These are phyloP conservation scores for Pisolithus tinctorius DNA, from an alignment of 768 basidiomycete genomes.

Conservation along the genomic window DNA sequence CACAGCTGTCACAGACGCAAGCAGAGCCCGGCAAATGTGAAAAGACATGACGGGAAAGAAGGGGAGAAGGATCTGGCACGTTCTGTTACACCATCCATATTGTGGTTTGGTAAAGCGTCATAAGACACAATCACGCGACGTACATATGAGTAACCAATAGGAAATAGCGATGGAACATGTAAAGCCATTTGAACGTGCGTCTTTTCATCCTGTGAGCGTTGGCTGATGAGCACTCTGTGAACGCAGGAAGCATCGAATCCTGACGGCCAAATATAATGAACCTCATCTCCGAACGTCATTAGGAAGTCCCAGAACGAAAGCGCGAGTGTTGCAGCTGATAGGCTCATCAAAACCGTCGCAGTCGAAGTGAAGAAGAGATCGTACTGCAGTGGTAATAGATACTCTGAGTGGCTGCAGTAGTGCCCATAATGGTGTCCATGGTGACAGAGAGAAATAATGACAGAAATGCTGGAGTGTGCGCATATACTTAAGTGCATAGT, in stretches of 20 bases:
- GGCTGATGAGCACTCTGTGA: not conserved
- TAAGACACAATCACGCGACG: too few relatives aligned
- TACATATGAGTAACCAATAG: too few relatives aligned
- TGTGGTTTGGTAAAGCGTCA: too few relatives aligned
- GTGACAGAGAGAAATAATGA: too few relatives aligned
- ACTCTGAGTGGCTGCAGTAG: not conserved
- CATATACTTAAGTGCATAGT: too few relatives aligned
- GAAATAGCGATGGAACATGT: too few relatives aligned
- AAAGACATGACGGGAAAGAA: not conserved
- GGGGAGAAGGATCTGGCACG: not conserved
- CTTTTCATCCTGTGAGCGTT: not conserved
- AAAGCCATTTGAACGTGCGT: not conserved
- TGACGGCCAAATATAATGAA: slow-evolving; percentile 12
- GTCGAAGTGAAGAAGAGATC: not conserved
- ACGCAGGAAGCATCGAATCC: not conserved
- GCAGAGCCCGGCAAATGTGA: not conserved
- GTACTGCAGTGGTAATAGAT: not conserved
- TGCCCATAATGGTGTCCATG: too few relatives aligned
- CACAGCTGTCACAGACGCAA: not conserved
- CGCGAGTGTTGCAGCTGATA: slow-evolving; percentile 5
- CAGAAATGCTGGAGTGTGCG: too few relatives aligned
- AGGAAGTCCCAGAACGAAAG: not conserved
- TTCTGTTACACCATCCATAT: not conserved
- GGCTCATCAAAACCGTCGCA: too few relatives aligned
- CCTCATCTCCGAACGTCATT: slow-evolving; percentile 13